These are phyloP conservation scores for Alternaria triticina DNA, from an alignment of 2,329 filamentous ascomycete species.

Conservation along the genomic window DNA sequence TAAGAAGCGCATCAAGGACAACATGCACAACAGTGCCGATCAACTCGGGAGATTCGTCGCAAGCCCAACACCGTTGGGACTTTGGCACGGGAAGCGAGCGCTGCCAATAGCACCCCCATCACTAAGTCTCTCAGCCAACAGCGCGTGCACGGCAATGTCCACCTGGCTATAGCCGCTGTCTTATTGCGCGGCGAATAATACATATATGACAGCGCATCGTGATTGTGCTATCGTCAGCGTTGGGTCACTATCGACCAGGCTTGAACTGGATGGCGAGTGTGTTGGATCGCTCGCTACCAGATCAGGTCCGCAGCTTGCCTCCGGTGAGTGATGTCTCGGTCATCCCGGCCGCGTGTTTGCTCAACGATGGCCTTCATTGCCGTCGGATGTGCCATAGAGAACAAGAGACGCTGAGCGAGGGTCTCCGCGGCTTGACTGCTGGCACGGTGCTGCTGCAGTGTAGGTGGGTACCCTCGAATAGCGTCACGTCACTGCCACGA, in stretches of 20 bases:
- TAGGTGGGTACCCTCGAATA: background rate
- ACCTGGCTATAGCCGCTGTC: slow-evolving; percentile 3
- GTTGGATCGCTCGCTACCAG: slow-evolving; percentile 13
- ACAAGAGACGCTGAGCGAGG: background rate
- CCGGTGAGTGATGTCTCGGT: slow-evolving; percentile 8
- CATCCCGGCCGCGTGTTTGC: slow-evolving; percentile 1
- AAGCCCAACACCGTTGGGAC: background rate
- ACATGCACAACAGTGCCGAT: background rate
- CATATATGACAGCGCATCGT: slow-evolving; percentile 4
- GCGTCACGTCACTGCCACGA: background rate
- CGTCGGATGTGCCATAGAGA: background rate
- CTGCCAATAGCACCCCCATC: slow-evolving; percentile 3
- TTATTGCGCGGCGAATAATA: slow-evolving; percentile 11
- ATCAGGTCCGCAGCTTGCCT: background rate
- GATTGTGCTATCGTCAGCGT: slow-evolving; percentile 10
- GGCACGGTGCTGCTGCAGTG: background rate
- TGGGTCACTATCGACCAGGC: slow-evolving; percentile 7
- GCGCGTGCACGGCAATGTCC: slow-evolving; percentile 2
- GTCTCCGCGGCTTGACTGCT: background rate
- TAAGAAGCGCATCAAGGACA: background rate
- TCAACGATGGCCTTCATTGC: background rate
- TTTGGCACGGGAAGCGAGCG: background rate
- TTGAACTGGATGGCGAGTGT: slow-evolving; percentile 4
- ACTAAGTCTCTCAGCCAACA: slow-evolving; percentile 3
- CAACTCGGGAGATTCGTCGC: background rate